Conservation (phyloP, 2,329 filamentous ascomycete genomes). For the Diplodia intermedia region DNA sequence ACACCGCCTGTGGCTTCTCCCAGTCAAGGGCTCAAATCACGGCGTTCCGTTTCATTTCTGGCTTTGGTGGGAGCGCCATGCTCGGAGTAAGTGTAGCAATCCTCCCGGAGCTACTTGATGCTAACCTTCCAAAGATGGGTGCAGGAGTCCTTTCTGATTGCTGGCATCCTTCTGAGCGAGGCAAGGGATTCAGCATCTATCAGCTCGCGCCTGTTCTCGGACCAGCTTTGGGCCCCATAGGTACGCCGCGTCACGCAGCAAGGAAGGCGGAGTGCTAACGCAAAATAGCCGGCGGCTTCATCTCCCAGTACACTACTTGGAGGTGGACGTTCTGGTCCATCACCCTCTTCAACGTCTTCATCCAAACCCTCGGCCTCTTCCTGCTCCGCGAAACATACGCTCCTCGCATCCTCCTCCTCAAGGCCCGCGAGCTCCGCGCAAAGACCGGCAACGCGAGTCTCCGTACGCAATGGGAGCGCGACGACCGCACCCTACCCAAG, state of each 20-base stretch:
- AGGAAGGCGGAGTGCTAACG: background rate
- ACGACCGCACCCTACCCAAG: constrained; percentile 45
- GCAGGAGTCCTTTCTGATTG: constrained; percentile 57
- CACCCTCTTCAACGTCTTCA: constrained; percentile 51
- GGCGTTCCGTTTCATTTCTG: constrained; percentile 47
- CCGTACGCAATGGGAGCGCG: constrained; percentile 58
- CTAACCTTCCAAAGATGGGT: constrained; percentile 22
- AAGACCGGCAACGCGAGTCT: constrained; percentile 67
- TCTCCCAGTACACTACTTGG: constrained; percentile 55
- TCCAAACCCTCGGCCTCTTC: constrained; percentile 52
- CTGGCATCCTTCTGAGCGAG: constrained; percentile 67
- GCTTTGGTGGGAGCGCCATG: constrained; percentile 48
- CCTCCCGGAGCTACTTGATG: no score
- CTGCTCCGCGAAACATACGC: constrained; percentile 55
- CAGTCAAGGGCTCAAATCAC: constrained; percentile 45
- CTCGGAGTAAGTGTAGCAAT: constrained; percentile 45
- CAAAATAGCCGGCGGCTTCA: constrained; percentile 57
- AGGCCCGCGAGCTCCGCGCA: constrained; percentile 63
- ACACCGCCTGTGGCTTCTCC: constrained; percentile 50
- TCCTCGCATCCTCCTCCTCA: constrained; percentile 56
- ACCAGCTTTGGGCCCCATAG: constrained; percentile 69
- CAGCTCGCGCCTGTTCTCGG: constrained; percentile 69
- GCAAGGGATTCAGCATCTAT: constrained; percentile 68
- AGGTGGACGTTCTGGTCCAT: constrained; percentile 59
- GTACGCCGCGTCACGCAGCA: background rate